Evolutionary conservation across 2,329 filamentous ascomycete species (phyloP).

Genomic region (Fusarium fracticaudum): DNA sequence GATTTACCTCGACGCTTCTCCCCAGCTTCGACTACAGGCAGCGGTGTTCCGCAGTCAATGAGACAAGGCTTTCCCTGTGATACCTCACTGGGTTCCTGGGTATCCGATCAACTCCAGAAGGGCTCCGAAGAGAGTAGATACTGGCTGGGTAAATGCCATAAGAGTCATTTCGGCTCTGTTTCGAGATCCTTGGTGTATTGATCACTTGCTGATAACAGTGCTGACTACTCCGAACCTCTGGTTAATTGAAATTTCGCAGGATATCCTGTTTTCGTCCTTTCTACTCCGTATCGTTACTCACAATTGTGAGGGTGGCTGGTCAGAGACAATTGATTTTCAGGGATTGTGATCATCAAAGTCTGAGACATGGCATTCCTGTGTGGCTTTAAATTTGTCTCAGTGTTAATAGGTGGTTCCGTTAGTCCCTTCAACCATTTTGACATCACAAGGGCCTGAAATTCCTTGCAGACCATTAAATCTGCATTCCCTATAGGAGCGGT

Average conservation of each 20-base stretch:
- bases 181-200: constrained; percentile 7
- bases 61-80: constrained; percentile 3
- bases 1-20: neutral
- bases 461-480: neutral
- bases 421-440: neutral
- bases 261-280: neutral
- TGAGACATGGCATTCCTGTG: constrained; percentile 12
- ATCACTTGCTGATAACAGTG: neutral
- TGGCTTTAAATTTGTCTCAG: constrained; percentile 6
- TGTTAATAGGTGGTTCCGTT: neutral
- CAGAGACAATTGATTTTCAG: neutral
- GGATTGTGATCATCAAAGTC: neutral
- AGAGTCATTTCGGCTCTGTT: constrained; percentile 32
- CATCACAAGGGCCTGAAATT: neutral
- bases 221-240: neutral
- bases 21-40: constrained; percentile 12
- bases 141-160: neutral
- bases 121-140: neutral
- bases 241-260: neutral
- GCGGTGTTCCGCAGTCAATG: constrained; percentile 28
- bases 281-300: neutral
- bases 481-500: neutral
- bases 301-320: constrained; percentile 1
- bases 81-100: neutral
- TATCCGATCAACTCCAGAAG: neutral